A percentile compares a stretch with the other conserved stretches of the same genome.
phyloP scores from a whole-genome alignment of 148 eudicot genomes.

The Chenopodium formosanum region DNA sequence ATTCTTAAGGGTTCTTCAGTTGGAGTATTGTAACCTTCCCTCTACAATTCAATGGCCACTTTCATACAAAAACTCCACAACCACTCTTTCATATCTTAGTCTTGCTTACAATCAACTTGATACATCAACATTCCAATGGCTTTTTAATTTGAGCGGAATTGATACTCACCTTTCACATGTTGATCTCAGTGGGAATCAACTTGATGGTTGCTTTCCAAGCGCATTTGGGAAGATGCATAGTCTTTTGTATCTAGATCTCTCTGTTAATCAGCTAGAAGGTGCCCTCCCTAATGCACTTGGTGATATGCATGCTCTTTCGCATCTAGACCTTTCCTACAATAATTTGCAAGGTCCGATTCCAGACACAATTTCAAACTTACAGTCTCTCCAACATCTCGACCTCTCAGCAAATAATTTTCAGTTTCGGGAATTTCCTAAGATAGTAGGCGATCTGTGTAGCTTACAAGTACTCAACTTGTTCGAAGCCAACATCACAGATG shows the following conservation, averaged over 20 bases:
- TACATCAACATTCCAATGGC: neutral
- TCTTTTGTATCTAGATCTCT: too few relatives aligned
- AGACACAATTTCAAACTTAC: neutral
- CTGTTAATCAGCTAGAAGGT: neutral
- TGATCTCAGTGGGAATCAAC: too few relatives aligned
- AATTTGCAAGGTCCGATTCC: neutral
- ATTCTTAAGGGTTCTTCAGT: neutral
- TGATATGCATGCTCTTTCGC: conserved; percentile 1
- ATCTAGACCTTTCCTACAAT: neutral
- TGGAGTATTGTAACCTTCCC: neutral
- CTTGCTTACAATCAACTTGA: conserved; percentile 6
- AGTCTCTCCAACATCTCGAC: neutral
- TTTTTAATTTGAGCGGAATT: too few relatives aligned
- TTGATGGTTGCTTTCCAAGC: too few relatives aligned
- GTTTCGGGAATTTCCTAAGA: too few relatives aligned
- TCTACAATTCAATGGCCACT: neutral
- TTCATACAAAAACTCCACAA: neutral
- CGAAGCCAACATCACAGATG: neutral
- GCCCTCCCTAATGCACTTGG: neutral
- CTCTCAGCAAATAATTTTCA: too few relatives aligned
- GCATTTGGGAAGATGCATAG: too few relatives aligned
- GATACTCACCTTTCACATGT: too few relatives aligned
- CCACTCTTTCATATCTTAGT: neutral
- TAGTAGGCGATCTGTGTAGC: conserved; percentile 3
- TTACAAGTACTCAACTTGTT: neutral